Evolutionary conservation across 495 filamentous ascomycete species (phyloP).

Genomic region (Neurospora pannonica): DNA sequence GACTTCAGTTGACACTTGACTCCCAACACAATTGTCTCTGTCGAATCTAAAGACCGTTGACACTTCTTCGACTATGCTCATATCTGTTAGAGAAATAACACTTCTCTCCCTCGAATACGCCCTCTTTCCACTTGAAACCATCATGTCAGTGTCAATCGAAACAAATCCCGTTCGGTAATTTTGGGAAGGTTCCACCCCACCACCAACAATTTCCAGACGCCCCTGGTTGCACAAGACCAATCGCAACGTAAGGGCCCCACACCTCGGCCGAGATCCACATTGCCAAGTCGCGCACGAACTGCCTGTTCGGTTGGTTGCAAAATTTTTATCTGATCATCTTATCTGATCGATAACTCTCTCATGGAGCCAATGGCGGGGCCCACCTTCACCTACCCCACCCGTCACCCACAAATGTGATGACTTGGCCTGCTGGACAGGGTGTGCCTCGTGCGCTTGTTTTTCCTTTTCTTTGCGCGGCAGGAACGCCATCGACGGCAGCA

Average conservation of each 20-base stretch:
- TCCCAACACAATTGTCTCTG: neutral
- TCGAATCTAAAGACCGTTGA: neutral
- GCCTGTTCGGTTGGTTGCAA: neutral
- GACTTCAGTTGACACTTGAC: neutral
- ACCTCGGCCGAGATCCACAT: neutral
- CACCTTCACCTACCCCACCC: neutral
- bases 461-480: neutral
- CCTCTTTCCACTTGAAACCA: neutral
- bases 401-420: neutral
- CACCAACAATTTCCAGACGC: neutral
- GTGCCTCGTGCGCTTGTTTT: neutral
- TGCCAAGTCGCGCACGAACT: neutral
- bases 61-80: neutral
- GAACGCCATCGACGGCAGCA: neutral
- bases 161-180: neutral
- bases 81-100: neutral
- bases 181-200: neutral
- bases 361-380: neutral
- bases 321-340: constrained; percentile 14
- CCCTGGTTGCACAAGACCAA: neutral
- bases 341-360: constrained; percentile 7
- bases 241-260: neutral
- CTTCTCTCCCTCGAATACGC: neutral
- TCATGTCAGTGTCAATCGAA: neutral
- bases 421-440: neutral